Conservation (phyloP, 495 filamentous ascomycete species). For the Hypoxylon perforatum region DNA sequence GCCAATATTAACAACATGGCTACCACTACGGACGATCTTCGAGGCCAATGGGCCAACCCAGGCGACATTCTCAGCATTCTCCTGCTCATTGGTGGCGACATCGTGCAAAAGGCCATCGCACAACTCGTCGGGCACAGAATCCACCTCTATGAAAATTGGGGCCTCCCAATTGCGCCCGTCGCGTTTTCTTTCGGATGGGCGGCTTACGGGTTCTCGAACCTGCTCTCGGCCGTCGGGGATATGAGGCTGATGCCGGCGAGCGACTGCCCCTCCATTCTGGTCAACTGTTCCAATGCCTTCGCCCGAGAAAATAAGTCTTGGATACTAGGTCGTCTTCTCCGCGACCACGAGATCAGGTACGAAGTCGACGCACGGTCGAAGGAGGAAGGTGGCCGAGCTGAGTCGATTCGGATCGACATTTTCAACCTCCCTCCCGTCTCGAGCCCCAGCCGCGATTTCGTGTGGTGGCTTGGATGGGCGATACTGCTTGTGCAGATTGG, state of each 20-base stretch:
- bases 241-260: slow-evolving; percentile 55
- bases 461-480: slow-evolving; percentile 1
- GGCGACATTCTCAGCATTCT: slow-evolving; percentile 57
- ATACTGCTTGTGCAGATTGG: not conserved
- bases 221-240: slow-evolving; percentile 58
- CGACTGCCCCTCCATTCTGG: slow-evolving; percentile 50
- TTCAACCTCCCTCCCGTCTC: not conserved
- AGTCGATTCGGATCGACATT: slow-evolving; percentile 2
- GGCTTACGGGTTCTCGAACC: slow-evolving; percentile 54
- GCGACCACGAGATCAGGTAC: slow-evolving; percentile 53
- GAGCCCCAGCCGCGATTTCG: not conserved
- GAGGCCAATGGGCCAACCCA: slow-evolving; percentile 3
- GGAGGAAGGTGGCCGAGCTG: too few relatives aligned
- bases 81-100: slow-evolving; percentile 62
- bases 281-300: slow-evolving; percentile 58
- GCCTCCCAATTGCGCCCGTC: slow-evolving; percentile 54
- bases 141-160: not conserved
- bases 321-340: slow-evolving; percentile 62
- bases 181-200: slow-evolving; percentile 67
- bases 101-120: slow-evolving; percentile 60
- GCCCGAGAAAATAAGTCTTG: slow-evolving; percentile 57
- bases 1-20: too few relatives aligned
- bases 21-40: not conserved
- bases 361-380: too few relatives aligned
- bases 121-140: slow-evolving; percentile 49